These are phyloP conservation scores for Medicago truncatula DNA, from an alignment of 306 rosid genomes.

Conservation along the genomic window DNA sequence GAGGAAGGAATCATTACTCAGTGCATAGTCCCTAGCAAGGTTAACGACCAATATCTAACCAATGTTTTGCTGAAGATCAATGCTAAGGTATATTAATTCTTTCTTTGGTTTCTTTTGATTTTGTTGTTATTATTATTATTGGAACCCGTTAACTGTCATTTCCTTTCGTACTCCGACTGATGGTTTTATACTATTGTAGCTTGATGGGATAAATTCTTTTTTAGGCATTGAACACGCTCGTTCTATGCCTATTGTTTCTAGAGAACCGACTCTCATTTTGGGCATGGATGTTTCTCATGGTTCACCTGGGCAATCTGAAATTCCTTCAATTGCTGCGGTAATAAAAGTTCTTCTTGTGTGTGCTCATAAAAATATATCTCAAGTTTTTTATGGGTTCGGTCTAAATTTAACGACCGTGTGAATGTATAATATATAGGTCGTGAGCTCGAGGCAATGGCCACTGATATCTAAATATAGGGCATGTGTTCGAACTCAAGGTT, in stretches of 20 bases:
- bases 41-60: constrained; percentile 87
- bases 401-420: not conserved
- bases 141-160: not conserved
- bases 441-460: constrained; percentile 94
- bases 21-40: constrained; percentile 79
- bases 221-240: constrained; percentile 67
- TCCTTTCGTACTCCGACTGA: not conserved
- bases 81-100: constrained; percentile 67
- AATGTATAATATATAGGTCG: constrained; percentile 60
- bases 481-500: constrained; percentile 83
- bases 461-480: constrained; percentile 88
- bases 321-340: constrained; percentile 98
- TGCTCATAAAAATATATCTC: not conserved
- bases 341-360: not conserved
- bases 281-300: constrained; percentile 99
- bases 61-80: constrained; percentile 87
- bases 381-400: not conserved
- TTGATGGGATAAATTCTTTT: constrained; percentile 89
- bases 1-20: constrained; percentile 82
- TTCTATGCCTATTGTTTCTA: constrained; percentile 79
- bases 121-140: too few species aligned
- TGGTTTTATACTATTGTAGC: constrained; percentile 52
- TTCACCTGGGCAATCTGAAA: constrained; percentile 86
- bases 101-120: not conserved
- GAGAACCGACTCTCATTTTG: constrained; percentile 75